Evolutionary conservation across 78 protist species (phyloP).

Genomic region (Cavenderia fasciculata): DNA sequence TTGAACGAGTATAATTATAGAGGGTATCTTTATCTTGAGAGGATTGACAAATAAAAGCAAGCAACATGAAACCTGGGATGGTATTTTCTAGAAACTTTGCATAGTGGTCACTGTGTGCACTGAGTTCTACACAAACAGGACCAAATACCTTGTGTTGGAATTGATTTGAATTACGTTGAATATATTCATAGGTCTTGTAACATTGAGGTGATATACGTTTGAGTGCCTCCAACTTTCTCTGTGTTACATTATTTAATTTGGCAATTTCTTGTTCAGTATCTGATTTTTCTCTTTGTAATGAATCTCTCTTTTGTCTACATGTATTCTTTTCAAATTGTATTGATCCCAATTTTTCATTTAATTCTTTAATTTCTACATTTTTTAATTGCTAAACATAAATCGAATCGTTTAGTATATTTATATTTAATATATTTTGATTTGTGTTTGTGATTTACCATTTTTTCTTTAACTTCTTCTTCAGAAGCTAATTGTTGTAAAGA

Average conservation of each 20-base stretch:
- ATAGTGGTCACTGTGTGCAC: constrained; percentile 46
- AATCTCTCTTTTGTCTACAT: neutral
- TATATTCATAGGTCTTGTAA: neutral
- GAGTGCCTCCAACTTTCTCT: neutral
- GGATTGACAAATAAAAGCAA: constrained; percentile 35
- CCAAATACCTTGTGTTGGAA: constrained; percentile 52
- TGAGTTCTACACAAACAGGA: constrained; percentile 67
- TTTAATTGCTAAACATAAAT: too few relatives aligned
- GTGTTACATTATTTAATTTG: neutral
- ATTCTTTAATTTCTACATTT: neutral
- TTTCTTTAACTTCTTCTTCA: neutral
- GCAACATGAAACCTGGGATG: neutral
- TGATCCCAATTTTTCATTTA: neutral
- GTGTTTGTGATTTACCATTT: too few relatives aligned
- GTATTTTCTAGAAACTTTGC: constrained; percentile 61
- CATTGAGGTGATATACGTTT: neutral
- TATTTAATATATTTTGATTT: too few relatives aligned
- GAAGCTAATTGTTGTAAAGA: neutral
- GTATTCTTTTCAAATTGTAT: neutral
- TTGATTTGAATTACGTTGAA: neutral
- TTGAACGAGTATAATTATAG: neutral
- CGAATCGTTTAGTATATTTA: too few relatives aligned
- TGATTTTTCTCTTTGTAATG: neutral
- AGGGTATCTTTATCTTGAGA: constrained; percentile 13
- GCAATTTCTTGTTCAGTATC: neutral